Evolutionary conservation across 2,329 filamentous ascomycete species (phyloP).

Genomic region (Penicillium concentricum): DNA sequence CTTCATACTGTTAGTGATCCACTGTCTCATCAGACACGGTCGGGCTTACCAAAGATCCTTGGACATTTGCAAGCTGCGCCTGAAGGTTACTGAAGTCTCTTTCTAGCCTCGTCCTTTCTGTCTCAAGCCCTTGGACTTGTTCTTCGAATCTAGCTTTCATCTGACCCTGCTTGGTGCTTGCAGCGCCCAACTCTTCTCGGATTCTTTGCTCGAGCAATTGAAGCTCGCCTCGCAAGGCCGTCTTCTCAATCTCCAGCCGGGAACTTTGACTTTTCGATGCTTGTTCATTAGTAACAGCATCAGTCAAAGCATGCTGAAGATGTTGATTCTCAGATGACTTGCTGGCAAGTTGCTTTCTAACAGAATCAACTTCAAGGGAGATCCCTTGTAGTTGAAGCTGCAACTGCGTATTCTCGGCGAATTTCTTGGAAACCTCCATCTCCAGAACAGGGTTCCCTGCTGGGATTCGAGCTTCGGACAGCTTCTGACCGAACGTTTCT

Average conservation of each 20-base stretch:
- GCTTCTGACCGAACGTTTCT: constrained; percentile 13
- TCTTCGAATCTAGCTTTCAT: constrained; percentile 31
- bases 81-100: constrained; percentile 14
- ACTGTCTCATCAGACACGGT: not conserved
- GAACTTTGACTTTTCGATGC: constrained; percentile 17
- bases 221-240: constrained; percentile 20
- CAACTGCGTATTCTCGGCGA: constrained; percentile 25
- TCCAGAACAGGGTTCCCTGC: constrained; percentile 20
- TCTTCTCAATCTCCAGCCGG: constrained; percentile 24
- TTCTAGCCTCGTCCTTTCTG: constrained; percentile 28
- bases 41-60: constrained; percentile 28
- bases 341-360: constrained; percentile 15
- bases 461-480: constrained; percentile 21
- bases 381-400: constrained; percentile 26
- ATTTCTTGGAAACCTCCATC: constrained; percentile 25
- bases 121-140: constrained; percentile 25
- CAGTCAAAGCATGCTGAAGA: constrained; percentile 20
- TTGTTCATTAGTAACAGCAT: constrained; percentile 17
- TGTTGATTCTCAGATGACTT: constrained; percentile 22
- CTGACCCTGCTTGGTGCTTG: constrained; percentile 29
- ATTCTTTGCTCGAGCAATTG: constrained; percentile 25
- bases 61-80: constrained; percentile 20
- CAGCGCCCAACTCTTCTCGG: constrained; percentile 33
- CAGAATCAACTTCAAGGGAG: constrained; percentile 15
- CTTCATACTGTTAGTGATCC: constrained; percentile 20